phyloP scores from a whole-genome alignment of 148 eudicot genomes.

The Limonium bicolor region DNA sequence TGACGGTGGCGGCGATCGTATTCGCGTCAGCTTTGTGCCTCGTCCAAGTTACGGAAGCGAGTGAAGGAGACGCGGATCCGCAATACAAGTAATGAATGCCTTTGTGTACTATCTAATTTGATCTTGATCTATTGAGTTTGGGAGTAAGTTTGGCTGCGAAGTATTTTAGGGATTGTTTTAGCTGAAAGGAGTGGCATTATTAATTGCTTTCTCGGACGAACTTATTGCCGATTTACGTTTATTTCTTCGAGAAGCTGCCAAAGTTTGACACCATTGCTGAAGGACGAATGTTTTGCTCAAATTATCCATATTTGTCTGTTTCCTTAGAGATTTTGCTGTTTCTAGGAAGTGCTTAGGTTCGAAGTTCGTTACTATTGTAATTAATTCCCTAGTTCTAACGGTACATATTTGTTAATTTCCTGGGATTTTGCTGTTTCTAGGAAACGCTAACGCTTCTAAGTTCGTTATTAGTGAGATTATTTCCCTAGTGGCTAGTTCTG shows the following conservation, averaged over 20 bases:
- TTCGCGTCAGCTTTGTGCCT: constrained; percentile 16
- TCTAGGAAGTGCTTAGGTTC: too few species aligned
- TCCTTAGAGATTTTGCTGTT: too few species aligned
- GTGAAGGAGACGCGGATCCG: constrained; percentile 59
- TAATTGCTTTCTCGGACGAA: not conserved
- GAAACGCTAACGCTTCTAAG: too few species aligned
- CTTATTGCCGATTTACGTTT: not conserved
- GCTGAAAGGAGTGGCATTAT: not conserved
- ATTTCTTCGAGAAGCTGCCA: not conserved
- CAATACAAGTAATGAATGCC: constrained; percentile 59
- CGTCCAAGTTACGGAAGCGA: constrained; percentile 18
- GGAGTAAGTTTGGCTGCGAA: not conserved
- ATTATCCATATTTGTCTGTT: too few species aligned
- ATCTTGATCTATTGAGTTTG: not conserved
- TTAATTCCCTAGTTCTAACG: too few species aligned
- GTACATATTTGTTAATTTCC: too few species aligned
- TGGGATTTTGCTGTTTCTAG: too few species aligned
- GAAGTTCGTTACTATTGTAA: too few species aligned
- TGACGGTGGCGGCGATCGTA: too few species aligned
- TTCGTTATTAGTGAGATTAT: too few species aligned
- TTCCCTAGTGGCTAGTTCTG: too few species aligned
- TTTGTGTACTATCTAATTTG: not conserved
- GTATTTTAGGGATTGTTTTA: constrained; percentile 2
- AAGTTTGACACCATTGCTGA: not conserved
- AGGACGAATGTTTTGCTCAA: too few species aligned